Evolutionary conservation across 805 yeast species (phyloP), one percentile per base, ranked within the genome.

Genomic region (Saturnispora quitensis): DNA sequence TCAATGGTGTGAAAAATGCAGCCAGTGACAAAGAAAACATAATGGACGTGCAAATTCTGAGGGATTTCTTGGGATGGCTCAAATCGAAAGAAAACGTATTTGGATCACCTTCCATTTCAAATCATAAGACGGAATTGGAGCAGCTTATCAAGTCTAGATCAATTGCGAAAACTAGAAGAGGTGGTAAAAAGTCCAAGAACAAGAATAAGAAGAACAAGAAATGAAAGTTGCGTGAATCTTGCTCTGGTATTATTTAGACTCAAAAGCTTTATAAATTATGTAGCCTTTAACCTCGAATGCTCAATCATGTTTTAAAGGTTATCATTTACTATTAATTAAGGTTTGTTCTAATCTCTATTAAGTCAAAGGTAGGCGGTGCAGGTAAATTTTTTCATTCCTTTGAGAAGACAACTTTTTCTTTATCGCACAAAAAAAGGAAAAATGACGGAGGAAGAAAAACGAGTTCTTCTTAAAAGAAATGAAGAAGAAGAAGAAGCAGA

Each of bases 21-120:
- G 52, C 36, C 3, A 38, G 27, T 38, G 52, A 50, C 22, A 38
- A 44, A 31, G 45, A 44, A 35, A 50, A 50, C 25, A 50, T 44
- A 12, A 36, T 50, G 28, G 48, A 50, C 36, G 48, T 50, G 25
- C 52, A 50, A 38, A 50, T 50, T n/a, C 35, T 50, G 18, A 43
- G 45, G 12, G 52, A 50, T 44, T 50, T 50, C 20, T 35, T 28
- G 9, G 52, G 52, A 13, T 50, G 52, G 52, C 31, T 44, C 4
- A 50, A 50, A 27, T 8, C 48, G 15, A 50, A 50, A n/a, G 44
- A 40, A 22, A n/a, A 13, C 22, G 28, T 18, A 18, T 50, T 49
- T 20, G 43, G 20, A 17, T 18, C 36, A 17, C 15, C 15, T 5
- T 17, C 18, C 12, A 20, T 35, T 20, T 20, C 17, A 22, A 31